Conservation (phyloP, 768 basidiomycete genomes). For the Mycena haematopus region DNA sequence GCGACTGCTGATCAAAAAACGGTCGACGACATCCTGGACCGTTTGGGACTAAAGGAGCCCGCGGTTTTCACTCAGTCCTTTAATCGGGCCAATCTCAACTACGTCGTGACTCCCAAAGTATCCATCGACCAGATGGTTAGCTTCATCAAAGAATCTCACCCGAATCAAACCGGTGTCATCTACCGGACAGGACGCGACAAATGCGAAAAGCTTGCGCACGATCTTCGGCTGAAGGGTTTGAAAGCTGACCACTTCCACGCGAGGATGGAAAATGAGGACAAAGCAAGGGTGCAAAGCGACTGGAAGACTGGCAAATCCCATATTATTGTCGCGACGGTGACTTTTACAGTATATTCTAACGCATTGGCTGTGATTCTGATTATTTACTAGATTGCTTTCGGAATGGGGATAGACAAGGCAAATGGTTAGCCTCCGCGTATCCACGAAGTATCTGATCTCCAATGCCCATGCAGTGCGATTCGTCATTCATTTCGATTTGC, state of each 20-base stretch:
- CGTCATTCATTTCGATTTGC: constrained; percentile 88
- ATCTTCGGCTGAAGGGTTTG: constrained; percentile 65
- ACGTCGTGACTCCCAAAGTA: constrained; percentile 57
- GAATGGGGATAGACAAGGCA: constrained; percentile 95
- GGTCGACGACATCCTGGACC: constrained; percentile 77
- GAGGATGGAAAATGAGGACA: constrained; percentile 66
- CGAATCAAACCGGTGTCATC: constrained; percentile 76
- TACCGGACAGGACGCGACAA: constrained; percentile 76
- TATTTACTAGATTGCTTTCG: constrained; percentile 74
- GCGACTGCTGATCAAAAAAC: constrained; percentile 89
- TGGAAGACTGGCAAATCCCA: constrained; percentile 79
- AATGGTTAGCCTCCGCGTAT: constrained; percentile 55
- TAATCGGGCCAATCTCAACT: constrained; percentile 91
- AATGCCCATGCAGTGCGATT: constrained; percentile 68
- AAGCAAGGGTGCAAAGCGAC: constrained; percentile 62
- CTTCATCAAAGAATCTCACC: constrained; percentile 68
- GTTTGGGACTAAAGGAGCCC: constrained; percentile 66
- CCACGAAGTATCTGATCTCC: background rate
- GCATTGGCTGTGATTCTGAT: constrained; percentile 8
- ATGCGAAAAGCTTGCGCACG: constrained; percentile 82
- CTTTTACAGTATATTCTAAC: constrained; percentile 28
- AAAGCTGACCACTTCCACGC: constrained; percentile 88
- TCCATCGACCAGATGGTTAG: constrained; percentile 67
- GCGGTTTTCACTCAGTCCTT: constrained; percentile 81
- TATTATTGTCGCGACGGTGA: constrained; percentile 93